Base-by-base conservation (phyloP, 2,329 filamentous ascomycete genomes). In the Phoma herbarum region DNA sequence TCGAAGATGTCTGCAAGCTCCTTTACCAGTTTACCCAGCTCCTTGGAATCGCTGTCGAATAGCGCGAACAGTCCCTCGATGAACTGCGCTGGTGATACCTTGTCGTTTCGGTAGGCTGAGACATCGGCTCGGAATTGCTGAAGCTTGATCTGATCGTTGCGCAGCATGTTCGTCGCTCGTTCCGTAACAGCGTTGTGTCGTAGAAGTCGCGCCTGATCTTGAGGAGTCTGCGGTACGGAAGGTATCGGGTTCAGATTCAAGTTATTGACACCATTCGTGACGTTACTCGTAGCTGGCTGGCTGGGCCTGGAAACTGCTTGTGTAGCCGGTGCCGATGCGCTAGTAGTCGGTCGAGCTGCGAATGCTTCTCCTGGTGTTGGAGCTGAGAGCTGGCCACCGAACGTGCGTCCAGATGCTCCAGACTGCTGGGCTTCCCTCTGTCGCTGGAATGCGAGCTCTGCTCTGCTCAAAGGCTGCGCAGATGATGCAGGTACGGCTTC, bases 1-100 rank as follows among this genome's bases (percentile, higher is more conserved):
- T 99, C 94, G 68, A 95, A 98, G 11, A 99, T 87, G 51, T 98
- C 94, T 5, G 94, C 91, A 3, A 97, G 85, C 74, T 99, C 95
- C 61, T 94, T 91, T 62, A 98, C 86, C 0, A 99, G 84, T 25
- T 93, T 97, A 14, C 93, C 93, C 0, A 99, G 82, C 26, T 96
- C 90, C 14, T 87, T 86, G 8, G 92, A 89, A 0, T 90, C 88
- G 0, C 90, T 90, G 72, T 96, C 90, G 65, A 97, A 97, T 4
- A 97, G 83, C 0, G 89, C 86, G 73, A 97, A 96, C 77, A 97
- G 93, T 0, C 88, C 86, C 65, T 97, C 93, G 59, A 98, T 89
- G 1, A 99, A 85, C 60, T 92, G 88, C 0, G 87, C 82, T 0
- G 93, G 90, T 0, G 88, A 85, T 52, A 93, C 82, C n/a, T 82